These are phyloP conservation scores for Candida insectalens DNA, from an alignment of 805 yeast species.

Conservation along the genomic window DNA sequence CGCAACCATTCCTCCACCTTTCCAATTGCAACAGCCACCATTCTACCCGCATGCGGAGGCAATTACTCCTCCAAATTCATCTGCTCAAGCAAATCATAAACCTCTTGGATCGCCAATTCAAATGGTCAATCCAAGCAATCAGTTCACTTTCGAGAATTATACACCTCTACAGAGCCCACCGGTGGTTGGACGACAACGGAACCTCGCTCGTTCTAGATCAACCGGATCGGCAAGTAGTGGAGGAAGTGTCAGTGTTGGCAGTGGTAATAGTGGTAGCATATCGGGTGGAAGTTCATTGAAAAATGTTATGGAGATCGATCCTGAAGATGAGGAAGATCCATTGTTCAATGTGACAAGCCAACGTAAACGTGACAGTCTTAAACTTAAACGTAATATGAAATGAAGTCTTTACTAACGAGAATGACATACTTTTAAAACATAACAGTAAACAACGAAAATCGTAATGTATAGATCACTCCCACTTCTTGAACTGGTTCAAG, in stretches of 20 bases:
- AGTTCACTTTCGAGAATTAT: conserved; percentile 14
- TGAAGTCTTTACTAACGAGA: conserved; percentile 5
- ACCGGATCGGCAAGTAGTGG: conserved; percentile 3
- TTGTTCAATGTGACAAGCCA: conserved; percentile 36
- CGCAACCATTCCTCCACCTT: no score
- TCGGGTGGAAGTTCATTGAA: no score
- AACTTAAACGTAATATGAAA: conserved; percentile 33
- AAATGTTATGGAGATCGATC: background rate
- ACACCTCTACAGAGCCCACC: conserved; percentile 19
- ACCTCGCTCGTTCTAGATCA: conserved; percentile 1
- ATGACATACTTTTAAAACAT: no score
- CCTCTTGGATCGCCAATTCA: conserved; percentile 2
- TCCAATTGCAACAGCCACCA: conserved; percentile 1
- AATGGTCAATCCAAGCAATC: conserved; percentile 5
- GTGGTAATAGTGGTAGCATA: no score
- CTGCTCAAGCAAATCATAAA: conserved; percentile 7
- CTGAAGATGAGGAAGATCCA: conserved; percentile 16
- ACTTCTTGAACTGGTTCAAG: conserved; percentile 90
- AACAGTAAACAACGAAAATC: background rate
- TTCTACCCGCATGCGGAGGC: conserved; percentile 1
- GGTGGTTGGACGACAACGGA: conserved; percentile 6
- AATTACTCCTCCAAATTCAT: conserved; percentile 13
- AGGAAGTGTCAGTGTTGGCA: no score
- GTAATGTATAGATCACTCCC: conserved; percentile 35
- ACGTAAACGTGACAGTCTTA: conserved; percentile 42